These are phyloP conservation scores for Athelia sp. DNA, from an alignment of 1,284 basidiomycete genomes.

Conservation along the genomic window DNA sequence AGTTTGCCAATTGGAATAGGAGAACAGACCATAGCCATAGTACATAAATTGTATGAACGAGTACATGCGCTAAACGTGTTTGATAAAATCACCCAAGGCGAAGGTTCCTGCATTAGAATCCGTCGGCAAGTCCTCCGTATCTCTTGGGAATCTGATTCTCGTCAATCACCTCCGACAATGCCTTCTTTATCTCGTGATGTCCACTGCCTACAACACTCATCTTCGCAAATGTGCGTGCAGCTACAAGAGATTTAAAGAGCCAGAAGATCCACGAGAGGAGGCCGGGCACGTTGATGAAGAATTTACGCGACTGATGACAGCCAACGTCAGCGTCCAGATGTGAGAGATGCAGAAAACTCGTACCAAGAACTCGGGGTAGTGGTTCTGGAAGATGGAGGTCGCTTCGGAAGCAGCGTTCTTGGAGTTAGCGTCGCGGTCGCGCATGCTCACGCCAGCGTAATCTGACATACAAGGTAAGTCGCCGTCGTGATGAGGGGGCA, in stretches of 20 bases:
- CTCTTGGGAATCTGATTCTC: constrained; percentile 52
- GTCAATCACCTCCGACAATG: constrained; percentile 51
- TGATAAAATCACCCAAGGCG: too few relatives aligned
- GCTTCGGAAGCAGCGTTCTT: constrained; percentile 72
- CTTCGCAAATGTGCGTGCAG: constrained; percentile 67
- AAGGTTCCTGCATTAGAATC: constrained; percentile 20
- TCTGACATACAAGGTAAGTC: too few relatives aligned
- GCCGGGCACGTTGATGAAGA: constrained; percentile 74
- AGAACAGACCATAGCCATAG: too few relatives aligned
- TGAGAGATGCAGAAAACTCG: constrained; percentile 17
- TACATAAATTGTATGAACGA: too few relatives aligned
- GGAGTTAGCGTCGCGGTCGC: constrained; percentile 64
- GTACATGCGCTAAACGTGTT: too few relatives aligned
- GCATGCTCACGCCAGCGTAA: constrained; percentile 66
- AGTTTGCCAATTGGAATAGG: too few relatives aligned
- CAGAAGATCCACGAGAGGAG: constrained; percentile 76
- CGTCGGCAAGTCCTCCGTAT: constrained; percentile 61
- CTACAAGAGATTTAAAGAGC: constrained; percentile 72
- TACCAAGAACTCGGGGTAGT: constrained; percentile 77
- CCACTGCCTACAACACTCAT: constrained; percentile 73
- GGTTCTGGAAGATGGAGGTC: constrained; percentile 61
- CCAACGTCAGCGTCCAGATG: too few relatives aligned
- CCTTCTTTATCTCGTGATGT: constrained; percentile 47
- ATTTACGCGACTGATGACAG: constrained; percentile 56
- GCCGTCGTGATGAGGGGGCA: background rate